phyloP scores from a whole-genome alignment of 2,329 filamentous ascomycete species.

The Stagonosporopsis vannaccii region DNA sequence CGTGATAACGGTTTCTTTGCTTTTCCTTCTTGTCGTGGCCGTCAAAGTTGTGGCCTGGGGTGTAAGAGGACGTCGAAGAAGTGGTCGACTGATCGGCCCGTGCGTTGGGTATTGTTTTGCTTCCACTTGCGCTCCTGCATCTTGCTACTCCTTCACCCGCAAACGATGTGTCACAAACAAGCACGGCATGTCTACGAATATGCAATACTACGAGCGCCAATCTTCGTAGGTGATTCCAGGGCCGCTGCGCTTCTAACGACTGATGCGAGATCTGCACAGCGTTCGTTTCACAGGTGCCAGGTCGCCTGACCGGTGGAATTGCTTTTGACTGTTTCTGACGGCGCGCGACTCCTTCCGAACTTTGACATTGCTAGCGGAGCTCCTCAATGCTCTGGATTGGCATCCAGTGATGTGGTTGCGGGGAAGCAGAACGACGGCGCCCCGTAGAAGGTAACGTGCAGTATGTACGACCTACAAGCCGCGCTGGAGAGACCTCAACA shows the following conservation, averaged over 20 bases:
- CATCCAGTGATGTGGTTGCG: neutral
- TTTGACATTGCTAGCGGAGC: neutral
- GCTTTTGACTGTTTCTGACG: constrained; percentile 5
- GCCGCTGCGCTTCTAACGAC: neutral
- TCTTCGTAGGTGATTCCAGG: neutral
- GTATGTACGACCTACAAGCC: neutral
- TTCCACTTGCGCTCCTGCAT: constrained; percentile 4
- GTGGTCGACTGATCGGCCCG: constrained; percentile 3
- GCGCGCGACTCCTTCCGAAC: neutral
- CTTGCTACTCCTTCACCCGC: constrained; percentile 8
- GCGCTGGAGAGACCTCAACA: neutral
- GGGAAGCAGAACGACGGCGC: constrained; percentile 1
- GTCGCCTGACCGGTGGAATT: constrained; percentile 6
- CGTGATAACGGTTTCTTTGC: constrained; percentile 1
- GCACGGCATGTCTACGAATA: neutral
- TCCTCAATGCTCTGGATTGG: neutral
- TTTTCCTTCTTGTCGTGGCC: constrained; percentile 12
- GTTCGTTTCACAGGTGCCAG: constrained; percentile 3
- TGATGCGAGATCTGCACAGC: constrained; percentile 14
- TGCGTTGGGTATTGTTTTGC: constrained; percentile 2
- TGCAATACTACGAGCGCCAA: constrained; percentile 2
- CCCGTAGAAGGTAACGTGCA: neutral
- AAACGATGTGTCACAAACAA: neutral
- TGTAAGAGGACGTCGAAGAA: neutral
- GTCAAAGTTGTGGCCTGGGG: neutral